phyloP scores from a whole-genome alignment of 371 early-diverging fungal genomes.

The Ecytonucleospora hepatopenaei region DNA sequence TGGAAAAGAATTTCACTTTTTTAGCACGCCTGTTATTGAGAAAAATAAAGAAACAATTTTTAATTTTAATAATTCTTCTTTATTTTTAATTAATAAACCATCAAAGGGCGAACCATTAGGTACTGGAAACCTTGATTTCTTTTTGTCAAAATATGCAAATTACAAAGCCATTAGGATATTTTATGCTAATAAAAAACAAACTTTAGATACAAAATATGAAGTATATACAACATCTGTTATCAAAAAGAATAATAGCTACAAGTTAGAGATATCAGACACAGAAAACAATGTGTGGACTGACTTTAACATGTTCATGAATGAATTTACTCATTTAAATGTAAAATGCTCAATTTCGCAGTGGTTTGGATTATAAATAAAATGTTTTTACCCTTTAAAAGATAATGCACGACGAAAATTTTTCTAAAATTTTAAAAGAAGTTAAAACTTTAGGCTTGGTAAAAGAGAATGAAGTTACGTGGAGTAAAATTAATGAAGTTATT shows the following conservation, averaged over 20 bases:
- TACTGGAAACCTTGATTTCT: neutral
- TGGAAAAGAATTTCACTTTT: neutral
- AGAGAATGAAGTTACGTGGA: slow-evolving; percentile 47
- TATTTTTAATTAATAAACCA: neutral
- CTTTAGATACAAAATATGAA: neutral
- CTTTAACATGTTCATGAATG: neutral
- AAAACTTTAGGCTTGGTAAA: slow-evolving; percentile 12
- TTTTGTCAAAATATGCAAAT: neutral
- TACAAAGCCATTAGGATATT: neutral
- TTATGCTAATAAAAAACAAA: neutral
- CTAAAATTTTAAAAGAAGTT: slow-evolving; percentile 7
- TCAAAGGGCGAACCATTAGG: neutral
- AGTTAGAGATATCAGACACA: neutral
- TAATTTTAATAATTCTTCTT: neutral
- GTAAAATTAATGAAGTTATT: slow-evolving; percentile 25
- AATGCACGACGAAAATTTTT: too few relatives aligned
- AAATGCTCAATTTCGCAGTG: neutral
- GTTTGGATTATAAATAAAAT: neutral
- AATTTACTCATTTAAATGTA: neutral
- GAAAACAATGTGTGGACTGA: neutral
- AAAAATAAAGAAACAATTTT: neutral
- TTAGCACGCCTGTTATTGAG: neutral
- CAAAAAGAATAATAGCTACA: neutral
- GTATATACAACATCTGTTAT: neutral
- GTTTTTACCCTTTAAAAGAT: too few relatives aligned